Base-by-base conservation (phyloP, 768 basidiomycete species). In the Podaxis pistillaris region DNA sequence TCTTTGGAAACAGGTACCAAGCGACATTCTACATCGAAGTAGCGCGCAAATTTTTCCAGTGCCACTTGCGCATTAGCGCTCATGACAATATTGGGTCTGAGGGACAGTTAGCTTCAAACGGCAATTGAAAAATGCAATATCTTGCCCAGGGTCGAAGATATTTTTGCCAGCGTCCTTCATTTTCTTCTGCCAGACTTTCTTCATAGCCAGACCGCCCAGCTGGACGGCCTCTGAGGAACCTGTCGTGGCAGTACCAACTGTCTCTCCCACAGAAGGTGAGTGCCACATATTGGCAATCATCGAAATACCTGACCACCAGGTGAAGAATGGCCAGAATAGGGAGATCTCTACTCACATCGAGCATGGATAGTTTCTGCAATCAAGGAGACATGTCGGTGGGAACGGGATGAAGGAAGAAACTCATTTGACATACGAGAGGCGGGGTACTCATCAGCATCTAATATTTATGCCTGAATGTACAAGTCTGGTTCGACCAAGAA, bases 121-220 rank as follows among this genome's bases (percentile, higher is more conserved):
- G 44, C 53, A 47, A 41, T 15, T 9, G 50, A 28, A 41, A 19
- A 44, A 40, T 56, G 7, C 64, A 55, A 12, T 24, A 46, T 37
- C 75, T 47, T 69, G 80, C 88, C 89, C 88, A 69, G 96, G 88
- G 58, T 91, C 85, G 67, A 94, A 92, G 40, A 91, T 87, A 73
- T 81, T 85, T 68, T 86, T 83, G 44, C 86, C 84, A 12, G 83
- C 83, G 19, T 82, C 82, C 68, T 89, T 90, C 49, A 87, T 86
- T 26, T 79, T 81, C 26, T 79, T 78, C 77, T 86, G 89, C 89
- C 89, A 90, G 8, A 83, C 78, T 65, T 82, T 84, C 76, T 90
- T 91, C 81, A 90, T 83, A 3, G 89, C 88, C 9, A 91, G 78
- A 13, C 88, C 89, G n/a, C 87, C 88, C 3, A 91, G 84, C 72